These are phyloP conservation scores for Solanum chilense DNA, from an alignment of 257 asterid genomes.

Conservation along the genomic window DNA sequence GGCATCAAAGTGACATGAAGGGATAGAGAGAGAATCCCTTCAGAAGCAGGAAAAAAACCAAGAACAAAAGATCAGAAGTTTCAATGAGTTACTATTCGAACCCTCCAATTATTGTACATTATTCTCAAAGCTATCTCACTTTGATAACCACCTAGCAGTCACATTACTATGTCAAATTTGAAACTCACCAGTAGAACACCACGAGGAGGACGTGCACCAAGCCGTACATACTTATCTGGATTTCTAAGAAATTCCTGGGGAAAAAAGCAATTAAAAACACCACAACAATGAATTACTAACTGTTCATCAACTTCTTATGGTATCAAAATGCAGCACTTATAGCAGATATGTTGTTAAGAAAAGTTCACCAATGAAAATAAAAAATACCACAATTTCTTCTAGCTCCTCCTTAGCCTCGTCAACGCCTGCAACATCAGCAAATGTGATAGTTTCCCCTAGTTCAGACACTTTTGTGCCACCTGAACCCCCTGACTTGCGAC, in stretches of 20 bases:
- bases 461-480: conserved; percentile 70
- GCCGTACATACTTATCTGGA: conserved; percentile 76
- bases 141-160: not conserved
- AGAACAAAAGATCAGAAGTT: not conserved
- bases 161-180: conserved; percentile 1
- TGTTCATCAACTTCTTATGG: not conserved
- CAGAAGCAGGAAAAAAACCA: not conserved
- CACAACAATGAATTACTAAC: not conserved
- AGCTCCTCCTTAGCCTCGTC: conserved; percentile 99
- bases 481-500: conserved; percentile 72
- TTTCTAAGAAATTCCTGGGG: conserved; percentile 88
- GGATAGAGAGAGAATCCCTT: not conserved
- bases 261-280: conserved; percentile 9
- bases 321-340: not conserved
- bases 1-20: not conserved
- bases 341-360: not conserved
- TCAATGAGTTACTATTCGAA: not conserved
- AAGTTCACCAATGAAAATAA: not conserved
- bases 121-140: not conserved
- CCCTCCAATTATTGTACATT: not conserved
- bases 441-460: conserved; percentile 71
- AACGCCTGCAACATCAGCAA: conserved; percentile 99
- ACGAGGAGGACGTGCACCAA: conserved; percentile 99
- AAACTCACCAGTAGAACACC: conserved; percentile 93
- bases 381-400: conserved; percentile 92